Conservation (phyloP, 2,329 filamentous ascomycete species). For the Aspergillus texensis region DNA sequence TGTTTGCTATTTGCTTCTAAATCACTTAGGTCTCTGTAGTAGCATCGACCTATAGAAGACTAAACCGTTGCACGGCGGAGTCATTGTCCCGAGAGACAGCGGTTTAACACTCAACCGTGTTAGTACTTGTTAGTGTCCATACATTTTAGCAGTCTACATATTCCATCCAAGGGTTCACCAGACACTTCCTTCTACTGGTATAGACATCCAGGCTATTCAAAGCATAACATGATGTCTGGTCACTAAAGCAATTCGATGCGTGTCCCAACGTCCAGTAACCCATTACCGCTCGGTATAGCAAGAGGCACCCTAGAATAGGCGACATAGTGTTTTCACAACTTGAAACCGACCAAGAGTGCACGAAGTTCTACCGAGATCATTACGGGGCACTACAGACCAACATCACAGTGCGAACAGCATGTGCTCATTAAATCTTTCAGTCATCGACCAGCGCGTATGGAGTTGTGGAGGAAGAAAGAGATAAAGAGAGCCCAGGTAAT, state of each 20-base stretch:
- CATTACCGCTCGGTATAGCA: not conserved
- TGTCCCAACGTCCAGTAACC: not conserved
- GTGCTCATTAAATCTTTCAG: not conserved
- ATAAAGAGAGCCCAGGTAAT: conserved; percentile 4
- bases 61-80: not conserved
- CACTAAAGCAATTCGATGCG: not conserved
- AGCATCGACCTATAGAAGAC: conserved; percentile 7
- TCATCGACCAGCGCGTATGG: not conserved
- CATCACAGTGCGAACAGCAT: not conserved
- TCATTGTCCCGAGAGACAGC: not conserved
- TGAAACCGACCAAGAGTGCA: not conserved
- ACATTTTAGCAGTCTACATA: conserved; percentile 1
- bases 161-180: not conserved
- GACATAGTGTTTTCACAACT: not conserved
- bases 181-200: not conserved
- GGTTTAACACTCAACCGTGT: conserved; percentile 3
- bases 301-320: not conserved
- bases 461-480: not conserved
- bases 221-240: too few relatives aligned
- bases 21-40: conserved; percentile 4
- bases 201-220: not conserved
- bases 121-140: not conserved
- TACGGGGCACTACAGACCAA: conserved; percentile 1
- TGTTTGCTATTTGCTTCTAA: conserved; percentile 4
- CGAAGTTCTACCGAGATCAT: not conserved